Base-by-base conservation (phyloP, 179 eudicot species). In the Spergularia azorica region DNA sequence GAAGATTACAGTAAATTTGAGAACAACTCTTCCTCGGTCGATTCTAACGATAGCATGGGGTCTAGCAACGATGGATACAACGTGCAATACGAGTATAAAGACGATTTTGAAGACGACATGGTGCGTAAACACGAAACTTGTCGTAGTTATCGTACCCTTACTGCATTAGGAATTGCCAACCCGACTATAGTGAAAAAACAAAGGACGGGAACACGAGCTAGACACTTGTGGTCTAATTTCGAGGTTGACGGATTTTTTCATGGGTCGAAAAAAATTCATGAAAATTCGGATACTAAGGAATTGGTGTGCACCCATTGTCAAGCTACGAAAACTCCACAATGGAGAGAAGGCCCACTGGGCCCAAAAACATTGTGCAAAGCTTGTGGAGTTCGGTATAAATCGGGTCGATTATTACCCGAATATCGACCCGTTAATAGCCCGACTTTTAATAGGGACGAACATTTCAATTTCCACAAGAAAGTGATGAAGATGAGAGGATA, bases 291-390 rank as follows among this genome's bases (percentile, higher is more conserved):
- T 38, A 36, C 21, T 41, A 17, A 38, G 9, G 55, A 3, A 2
- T 54, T 38, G 11, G 60, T 17, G 16, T 83, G 85, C 63, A 54
- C 39, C 1, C 85, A 83, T 67, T 83, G 85, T n/a, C 70, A 75
- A 55, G 11, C 72, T 15, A 61, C 55, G 8, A 54, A 60, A 15
- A 79, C 85, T 16, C 85, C 80, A 3, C 85, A 83, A 79, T 83
- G 85, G 85, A 72, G 85, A 51, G 38, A 79, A 67, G 85, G 85
- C 12, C 83, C 85, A 13, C 14, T 64, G 50, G 85, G 85, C 1
- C 76, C 55, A 26, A 54, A 63, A 60, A 71, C 85, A 5, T 57
- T 83, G 3, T 83, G 85, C 32, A 83, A 83, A 16, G 85, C 85
- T 1, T 83, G 85, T 46, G 85, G 85, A 0, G 71, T 83, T 3